Conservation (phyloP, 495 filamentous ascomycete species). For the Pseudoneurospora amorphoporcata region DNA sequence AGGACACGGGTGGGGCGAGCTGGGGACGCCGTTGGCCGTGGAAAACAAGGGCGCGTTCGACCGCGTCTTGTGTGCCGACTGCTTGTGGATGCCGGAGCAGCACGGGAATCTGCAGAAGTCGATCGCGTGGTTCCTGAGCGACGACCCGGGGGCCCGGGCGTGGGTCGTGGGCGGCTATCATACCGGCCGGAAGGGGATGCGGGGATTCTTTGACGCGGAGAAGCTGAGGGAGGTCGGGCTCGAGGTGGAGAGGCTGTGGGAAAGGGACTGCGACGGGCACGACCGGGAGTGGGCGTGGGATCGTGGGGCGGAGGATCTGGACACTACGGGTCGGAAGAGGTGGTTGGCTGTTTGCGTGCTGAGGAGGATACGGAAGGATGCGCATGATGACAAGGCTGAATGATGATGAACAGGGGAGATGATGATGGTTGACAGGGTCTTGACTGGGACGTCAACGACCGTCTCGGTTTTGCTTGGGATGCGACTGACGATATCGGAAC, state of each 20-base stretch:
- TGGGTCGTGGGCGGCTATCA: constrained; percentile 75
- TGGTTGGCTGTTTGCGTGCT: constrained; percentile 72
- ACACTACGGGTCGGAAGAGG: constrained; percentile 45
- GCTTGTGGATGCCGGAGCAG: constrained; percentile 75
- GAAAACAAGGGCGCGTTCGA: constrained; percentile 44
- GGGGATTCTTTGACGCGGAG: constrained; percentile 56
- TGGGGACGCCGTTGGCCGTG: constrained; percentile 44
- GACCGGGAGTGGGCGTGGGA: constrained; percentile 58
- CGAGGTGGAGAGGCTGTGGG: constrained; percentile 58
- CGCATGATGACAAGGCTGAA: background rate
- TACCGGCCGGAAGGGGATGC: constrained; percentile 65
- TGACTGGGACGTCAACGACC: background rate
- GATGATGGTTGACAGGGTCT: background rate
- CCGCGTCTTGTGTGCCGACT: constrained; percentile 71
- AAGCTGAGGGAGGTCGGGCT: constrained; percentile 47
- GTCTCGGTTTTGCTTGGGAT: background rate
- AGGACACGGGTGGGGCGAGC: constrained; percentile 67
- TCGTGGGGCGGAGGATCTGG: constrained; percentile 51
- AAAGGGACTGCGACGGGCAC: constrained; percentile 60
- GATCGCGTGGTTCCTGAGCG: constrained; percentile 57
- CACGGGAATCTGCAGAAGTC: constrained; percentile 61
- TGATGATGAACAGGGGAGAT: background rate
- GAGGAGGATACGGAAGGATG: constrained; percentile 9
- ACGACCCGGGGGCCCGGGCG: constrained; percentile 40
- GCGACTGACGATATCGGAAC: background rate